Evolutionary conservation across 192 early-diverging fungal species (phyloP).

Genomic region (Phycomyces blakesleeanus): DNA sequence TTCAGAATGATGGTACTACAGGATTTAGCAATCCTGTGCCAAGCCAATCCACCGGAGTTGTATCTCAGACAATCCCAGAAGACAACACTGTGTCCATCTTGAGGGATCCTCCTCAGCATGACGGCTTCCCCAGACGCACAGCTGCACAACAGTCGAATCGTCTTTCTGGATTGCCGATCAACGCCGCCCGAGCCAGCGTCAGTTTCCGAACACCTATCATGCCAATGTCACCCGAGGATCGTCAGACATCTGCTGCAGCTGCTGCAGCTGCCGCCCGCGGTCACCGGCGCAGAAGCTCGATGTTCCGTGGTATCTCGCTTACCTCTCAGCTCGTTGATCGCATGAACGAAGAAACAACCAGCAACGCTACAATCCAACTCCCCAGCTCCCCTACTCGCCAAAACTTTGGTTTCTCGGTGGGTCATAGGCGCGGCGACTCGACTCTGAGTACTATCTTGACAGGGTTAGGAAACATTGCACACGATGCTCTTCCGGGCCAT

Average conservation of each 20-base stretch:
- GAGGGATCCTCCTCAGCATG: no score
- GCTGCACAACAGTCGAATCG: no score
- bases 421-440: slow-evolving; percentile 9
- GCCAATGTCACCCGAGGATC: background rate
- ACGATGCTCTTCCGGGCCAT: slow-evolving; percentile 3
- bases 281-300: slow-evolving; percentile 25
- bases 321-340: slow-evolving; percentile 34
- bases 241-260: background rate
- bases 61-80: no score
- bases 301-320: slow-evolving; percentile 33
- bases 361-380: slow-evolving; percentile 12
- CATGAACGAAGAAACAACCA: slow-evolving; percentile 17
- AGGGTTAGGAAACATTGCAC: background rate
- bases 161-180: background rate
- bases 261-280: background rate
- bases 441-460: slow-evolving; percentile 7
- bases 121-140: no score
- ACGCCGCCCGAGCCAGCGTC: background rate
- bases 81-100: no score
- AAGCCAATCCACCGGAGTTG: background rate
- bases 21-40: background rate
- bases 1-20: background rate
- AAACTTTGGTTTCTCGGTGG: background rate
- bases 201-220: background rate
- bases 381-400: slow-evolving; percentile 8